Evolutionary conservation across 768 basidiomycete species (phyloP).

Genomic region (Pleurotus ostreatus): DNA sequence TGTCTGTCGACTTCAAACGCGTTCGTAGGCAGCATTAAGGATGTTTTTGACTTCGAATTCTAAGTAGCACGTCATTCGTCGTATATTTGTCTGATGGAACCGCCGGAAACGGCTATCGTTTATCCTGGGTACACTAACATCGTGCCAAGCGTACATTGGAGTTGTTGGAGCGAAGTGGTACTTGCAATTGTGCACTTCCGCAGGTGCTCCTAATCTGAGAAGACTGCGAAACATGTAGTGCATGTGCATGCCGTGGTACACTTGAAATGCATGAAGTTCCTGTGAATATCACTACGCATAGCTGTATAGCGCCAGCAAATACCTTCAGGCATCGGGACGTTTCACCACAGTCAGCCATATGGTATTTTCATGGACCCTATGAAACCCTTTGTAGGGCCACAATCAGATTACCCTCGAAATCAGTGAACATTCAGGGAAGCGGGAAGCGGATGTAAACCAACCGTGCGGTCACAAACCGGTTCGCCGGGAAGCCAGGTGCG

Average conservation of each 20-base stretch:
- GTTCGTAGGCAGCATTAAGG: neutral
- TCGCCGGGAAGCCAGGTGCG: neutral
- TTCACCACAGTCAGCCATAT: neutral
- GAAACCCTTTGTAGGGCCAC: conserved; percentile 1
- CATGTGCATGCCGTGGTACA: neutral
- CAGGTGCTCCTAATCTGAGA: neutral
- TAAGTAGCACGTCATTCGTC: too few relatives aligned
- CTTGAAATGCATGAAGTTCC: neutral
- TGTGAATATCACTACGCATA: neutral
- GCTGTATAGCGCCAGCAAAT: neutral
- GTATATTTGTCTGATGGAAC: conserved; percentile 1
- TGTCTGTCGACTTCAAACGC: conserved; percentile 2
- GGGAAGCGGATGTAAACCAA: neutral
- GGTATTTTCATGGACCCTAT: conserved; percentile 6
- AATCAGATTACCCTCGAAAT: conserved; percentile 6
- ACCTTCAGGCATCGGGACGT: neutral
- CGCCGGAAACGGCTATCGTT: too few relatives aligned
- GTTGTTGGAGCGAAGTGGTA: neutral
- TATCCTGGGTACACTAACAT: too few relatives aligned
- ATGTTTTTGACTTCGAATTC: neutral
- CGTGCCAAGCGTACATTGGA: neutral
- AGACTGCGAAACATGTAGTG: neutral
- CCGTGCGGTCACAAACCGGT: neutral
- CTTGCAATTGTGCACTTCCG: neutral
- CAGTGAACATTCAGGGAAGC: neutral